Evolutionary conservation across 176 grass and related monocot species (phyloP).

Genomic region (Hordeum marinum): DNA sequence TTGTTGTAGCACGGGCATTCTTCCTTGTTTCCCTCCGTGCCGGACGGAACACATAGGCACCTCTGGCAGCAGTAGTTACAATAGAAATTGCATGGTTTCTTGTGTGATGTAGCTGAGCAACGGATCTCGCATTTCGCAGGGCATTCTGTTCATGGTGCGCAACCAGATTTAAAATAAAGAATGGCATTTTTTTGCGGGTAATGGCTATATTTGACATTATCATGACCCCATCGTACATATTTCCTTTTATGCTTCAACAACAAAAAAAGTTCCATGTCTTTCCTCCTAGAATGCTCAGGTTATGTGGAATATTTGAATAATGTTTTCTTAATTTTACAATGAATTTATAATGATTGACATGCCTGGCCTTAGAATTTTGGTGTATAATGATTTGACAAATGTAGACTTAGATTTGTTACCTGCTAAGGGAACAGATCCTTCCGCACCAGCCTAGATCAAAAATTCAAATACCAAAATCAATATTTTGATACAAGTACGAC

Average conservation of each 20-base stretch:
- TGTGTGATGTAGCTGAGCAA: slow-evolving; percentile 20
- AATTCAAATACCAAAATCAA: neutral
- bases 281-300: neutral
- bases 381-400: neutral
- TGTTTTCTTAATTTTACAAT: neutral
- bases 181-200: no score
- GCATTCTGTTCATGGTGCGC: slow-evolving; percentile 15
- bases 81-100: slow-evolving; percentile 24
- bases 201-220: no score
- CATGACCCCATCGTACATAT: no score
- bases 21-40: slow-evolving; percentile 32
- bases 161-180: neutral
- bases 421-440: slow-evolving; percentile 30
- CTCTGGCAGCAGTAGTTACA: slow-evolving; percentile 44
- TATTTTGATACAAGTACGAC: neutral
- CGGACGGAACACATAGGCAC: slow-evolving; percentile 38
- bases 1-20: slow-evolving; percentile 47
- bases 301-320: neutral
- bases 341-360: neutral
- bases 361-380: neutral
- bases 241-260: no score
- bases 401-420: neutral
- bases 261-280: neutral
- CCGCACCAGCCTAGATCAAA: slow-evolving; percentile 1
- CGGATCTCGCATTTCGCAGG: slow-evolving; percentile 19